Evolutionary conservation across 306 rosid species (phyloP), one percentile per base, ranked within the genome.

Genomic region (Cajanus cajan): DNA sequence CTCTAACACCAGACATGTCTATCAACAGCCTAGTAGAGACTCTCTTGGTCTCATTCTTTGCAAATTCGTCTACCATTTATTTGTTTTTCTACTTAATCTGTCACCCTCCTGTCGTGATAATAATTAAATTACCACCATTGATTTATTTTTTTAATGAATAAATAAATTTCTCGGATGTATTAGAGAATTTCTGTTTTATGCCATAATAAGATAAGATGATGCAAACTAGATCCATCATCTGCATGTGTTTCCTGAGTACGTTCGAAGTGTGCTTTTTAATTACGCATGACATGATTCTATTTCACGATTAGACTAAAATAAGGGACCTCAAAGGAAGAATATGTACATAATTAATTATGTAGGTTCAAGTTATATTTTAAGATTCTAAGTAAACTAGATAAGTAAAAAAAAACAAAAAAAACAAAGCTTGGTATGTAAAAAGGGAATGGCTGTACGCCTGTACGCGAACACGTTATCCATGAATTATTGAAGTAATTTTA

Each of bases 41-140:
- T 9, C 6, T 58, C 78, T 62, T 40, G 8, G 65, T 82, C 68
- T 31, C 73, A 86, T 88, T 88, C 88, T 84, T 90, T 84, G 55
- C 65, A 54, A 64, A 71, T 47, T 71, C 68, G 28, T 66, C 15
- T 10, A 4, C 13, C n/a, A 61, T 73, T 85, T 69, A 7, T 73
- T 73, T 73, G 54, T 82, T 51, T 21, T 12, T 68, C 48, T 39
- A 2, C 71, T 5, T 41, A 19, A 37, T 45, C n/a, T n/a, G n/a
- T n/a, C 33, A 55, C 73, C 83, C 41, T 48, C 37, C 5, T 55
- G 18, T 52, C 19, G 8, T 36, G 33, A 70, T 54, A 68, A 82
- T 82, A 82, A 78, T 40, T 41, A 2, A 37, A 36, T 25, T 43
- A 2, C 31, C 40, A 51, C 39, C 7, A 74, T 63, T 70, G 43